Base-by-base conservation (phyloP, 2,329 filamentous ascomycete species). In the Pseudocercospora fijiensis region DNA sequence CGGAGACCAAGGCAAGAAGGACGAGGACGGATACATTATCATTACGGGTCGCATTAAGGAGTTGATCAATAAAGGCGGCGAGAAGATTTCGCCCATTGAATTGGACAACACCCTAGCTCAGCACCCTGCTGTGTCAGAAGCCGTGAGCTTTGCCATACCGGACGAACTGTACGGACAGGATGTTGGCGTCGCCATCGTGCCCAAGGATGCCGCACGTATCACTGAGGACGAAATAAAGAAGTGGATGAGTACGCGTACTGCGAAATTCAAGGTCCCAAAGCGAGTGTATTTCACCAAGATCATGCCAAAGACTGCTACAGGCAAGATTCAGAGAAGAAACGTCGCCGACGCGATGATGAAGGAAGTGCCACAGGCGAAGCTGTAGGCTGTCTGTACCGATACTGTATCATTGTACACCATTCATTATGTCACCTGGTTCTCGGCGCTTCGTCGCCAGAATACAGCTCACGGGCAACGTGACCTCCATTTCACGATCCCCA, bases 1-100 rank as follows among this genome's bases (percentile, higher is more conserved):
- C 0, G 92, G 92, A 5, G 92, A 96, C 74, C 91, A 96, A 77
- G 92, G 92, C 57, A 90, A 89, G 78, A 84, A 86, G 75, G 91
- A 96, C 72, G 79, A 86, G 63, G 90, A 95, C 70, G 90, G 91
- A 64, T 96, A 95, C 74, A 81, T 96, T 10, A 84, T 90, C 73
- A 94, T 96, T 77, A 96, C 92, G 0, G 92, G 92, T n/a, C 84
- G 92, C 59, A 96, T 96, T 79, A 96, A 96, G 83, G 92, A 96
- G 78, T 82, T 96, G 58, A 96, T 96, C 82, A 92, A 92, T 79
- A 93, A 94, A 78, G 91, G 90, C 61, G 91, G 91, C 64, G 91
- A 96, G 80, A 95, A 95, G 81, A 95, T 96, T 75, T 90, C 87
- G 69, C 91, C 92, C 1, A 93, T 95, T 61, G 91, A 96, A 79